Conservation (phyloP, 1,284 basidiomycete species). For the Meripilus lineatus region DNA sequence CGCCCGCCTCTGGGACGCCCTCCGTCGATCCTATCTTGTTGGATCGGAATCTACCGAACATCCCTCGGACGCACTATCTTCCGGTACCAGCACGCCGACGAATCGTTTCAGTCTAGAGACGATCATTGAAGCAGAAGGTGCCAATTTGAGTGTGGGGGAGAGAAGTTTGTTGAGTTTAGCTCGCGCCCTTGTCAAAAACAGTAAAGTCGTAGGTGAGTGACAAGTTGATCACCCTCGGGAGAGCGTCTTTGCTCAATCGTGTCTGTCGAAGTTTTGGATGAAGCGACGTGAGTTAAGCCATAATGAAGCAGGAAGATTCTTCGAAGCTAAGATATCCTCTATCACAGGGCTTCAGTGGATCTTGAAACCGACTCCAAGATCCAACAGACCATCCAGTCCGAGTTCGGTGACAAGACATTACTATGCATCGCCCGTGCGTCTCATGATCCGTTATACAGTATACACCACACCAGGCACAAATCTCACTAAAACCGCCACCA, state of each 20-base stretch:
- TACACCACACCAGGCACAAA: neutral
- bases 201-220: slow-evolving; percentile 33
- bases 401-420: slow-evolving; percentile 30
- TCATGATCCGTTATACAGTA: too few species aligned
- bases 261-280: slow-evolving; percentile 22
- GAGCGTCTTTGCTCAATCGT: neutral
- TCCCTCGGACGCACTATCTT: slow-evolving; percentile 7
- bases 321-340: too few species aligned
- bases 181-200: slow-evolving; percentile 28
- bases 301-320: too few species aligned
- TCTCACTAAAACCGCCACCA: slow-evolving; percentile 18
- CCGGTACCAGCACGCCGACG: slow-evolving; percentile 21
- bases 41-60: slow-evolving; percentile 31
- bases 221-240: neutral
- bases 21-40: slow-evolving; percentile 75
- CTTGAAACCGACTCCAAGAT: slow-evolving; percentile 58
- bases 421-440: slow-evolving; percentile 28
- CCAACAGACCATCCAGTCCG: slow-evolving; percentile 52
- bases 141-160: slow-evolving; percentile 74
- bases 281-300: slow-evolving; percentile 23
- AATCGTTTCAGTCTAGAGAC: slow-evolving; percentile 70
- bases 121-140: slow-evolving; percentile 81
- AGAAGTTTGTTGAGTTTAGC: slow-evolving; percentile 28
- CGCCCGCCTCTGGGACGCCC: slow-evolving; percentile 75
- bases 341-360: slow-evolving; percentile 40